Evolutionary conservation across 495 filamentous ascomycete species (phyloP).

Genomic region (Aspergillus taichungensis): DNA sequence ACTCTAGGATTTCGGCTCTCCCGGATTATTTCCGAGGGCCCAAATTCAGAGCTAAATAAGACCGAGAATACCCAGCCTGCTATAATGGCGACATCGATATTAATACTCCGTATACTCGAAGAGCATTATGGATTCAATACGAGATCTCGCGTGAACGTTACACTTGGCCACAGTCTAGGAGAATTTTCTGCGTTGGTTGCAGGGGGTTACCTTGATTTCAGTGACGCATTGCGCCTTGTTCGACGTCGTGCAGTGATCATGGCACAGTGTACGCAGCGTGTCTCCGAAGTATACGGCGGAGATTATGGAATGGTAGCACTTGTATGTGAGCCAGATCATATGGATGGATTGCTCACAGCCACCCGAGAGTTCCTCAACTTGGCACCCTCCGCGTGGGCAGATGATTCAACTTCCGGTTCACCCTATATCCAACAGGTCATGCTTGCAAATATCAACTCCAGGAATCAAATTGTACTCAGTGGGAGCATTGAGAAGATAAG

Average conservation of each 20-base stretch:
- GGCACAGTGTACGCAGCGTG: constrained; percentile 61
- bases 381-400: constrained; percentile 48
- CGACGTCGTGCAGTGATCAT: constrained; percentile 75
- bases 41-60: constrained; percentile 62
- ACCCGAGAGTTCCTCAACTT: constrained; percentile 77
- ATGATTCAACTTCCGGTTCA: constrained; percentile 54
- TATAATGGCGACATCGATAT: constrained; percentile 86
- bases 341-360: constrained; percentile 55
- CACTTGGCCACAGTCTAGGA: constrained; percentile 88
- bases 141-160: constrained; percentile 61
- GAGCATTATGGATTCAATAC: constrained; percentile 71
- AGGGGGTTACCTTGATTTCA: constrained; percentile 64
- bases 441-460: constrained; percentile 91
- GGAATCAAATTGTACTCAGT: constrained; percentile 91
- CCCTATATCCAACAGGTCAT: constrained; percentile 77
- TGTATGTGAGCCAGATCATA: constrained; percentile 70
- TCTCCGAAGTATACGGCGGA: constrained; percentile 54
- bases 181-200: constrained; percentile 90
- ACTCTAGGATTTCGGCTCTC: constrained; percentile 60
- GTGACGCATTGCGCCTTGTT: constrained; percentile 70
- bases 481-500: constrained; percentile 81
- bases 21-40: constrained; percentile 70
- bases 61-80: constrained; percentile 90
- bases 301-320: constrained; percentile 88
- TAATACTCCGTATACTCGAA: constrained; percentile 86